Evolutionary conservation across 1,139 yeast genomes (phyloP).

Genomic region (Yamadazyma dendronema): DNA sequence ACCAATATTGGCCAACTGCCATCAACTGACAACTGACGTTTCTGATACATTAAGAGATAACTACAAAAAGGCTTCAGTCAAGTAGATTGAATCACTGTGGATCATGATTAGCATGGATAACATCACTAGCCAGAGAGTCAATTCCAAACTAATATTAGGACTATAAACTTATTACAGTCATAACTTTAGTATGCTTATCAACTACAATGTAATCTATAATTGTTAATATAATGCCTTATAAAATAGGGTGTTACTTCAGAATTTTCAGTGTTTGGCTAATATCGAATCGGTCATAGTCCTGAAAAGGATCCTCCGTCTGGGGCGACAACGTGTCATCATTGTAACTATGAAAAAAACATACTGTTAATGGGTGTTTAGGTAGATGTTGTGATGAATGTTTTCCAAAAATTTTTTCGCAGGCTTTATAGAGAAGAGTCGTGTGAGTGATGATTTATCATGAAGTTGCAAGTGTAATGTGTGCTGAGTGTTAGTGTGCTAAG

Average conservation of each 20-base stretch:
- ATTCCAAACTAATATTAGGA: background rate
- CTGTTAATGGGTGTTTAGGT: background rate
- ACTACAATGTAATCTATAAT: slow-evolving; percentile 1
- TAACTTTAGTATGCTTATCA: background rate
- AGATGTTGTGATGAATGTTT: background rate
- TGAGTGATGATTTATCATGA: too few relatives aligned
- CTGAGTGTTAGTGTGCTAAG: too few relatives aligned
- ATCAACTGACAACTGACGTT: too few relatives aligned
- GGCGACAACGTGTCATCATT: slow-evolving; percentile 56
- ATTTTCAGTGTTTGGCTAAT: slow-evolving; percentile 54
- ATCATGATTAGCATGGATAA: slow-evolving; percentile 53
- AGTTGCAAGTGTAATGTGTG: too few relatives aligned
- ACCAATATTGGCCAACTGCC: too few relatives aligned
- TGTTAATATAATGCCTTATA: slow-evolving; percentile 9
- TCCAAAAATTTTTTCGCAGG: slow-evolving; percentile 1
- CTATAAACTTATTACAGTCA: background rate
- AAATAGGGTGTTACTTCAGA: slow-evolving; percentile 34
- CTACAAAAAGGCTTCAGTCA: background rate
- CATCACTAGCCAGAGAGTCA: slow-evolving; percentile 37
- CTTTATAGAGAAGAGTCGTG: slow-evolving; percentile 5
- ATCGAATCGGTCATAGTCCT: slow-evolving; percentile 60
- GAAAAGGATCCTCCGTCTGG: slow-evolving; percentile 59
- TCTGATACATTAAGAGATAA: too few relatives aligned
- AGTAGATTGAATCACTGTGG: slow-evolving; percentile 41
- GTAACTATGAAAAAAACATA: slow-evolving; percentile 8